phyloP scores from a whole-genome alignment of 768 basidiomycete genomes.

The Leccinellum rugosiceps region DNA sequence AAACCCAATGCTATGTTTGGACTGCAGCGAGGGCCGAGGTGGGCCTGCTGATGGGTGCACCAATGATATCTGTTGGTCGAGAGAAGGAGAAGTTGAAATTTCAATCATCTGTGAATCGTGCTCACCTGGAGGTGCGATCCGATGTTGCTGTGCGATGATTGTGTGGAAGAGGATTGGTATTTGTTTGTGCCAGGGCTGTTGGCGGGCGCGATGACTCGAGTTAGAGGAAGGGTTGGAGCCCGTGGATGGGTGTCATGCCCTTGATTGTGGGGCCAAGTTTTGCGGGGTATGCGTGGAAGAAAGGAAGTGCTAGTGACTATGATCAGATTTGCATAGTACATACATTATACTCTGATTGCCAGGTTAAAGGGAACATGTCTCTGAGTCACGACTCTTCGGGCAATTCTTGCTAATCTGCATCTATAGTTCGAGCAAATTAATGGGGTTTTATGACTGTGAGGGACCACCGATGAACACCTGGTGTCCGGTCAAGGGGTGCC shows the following conservation, averaged over 20 bases:
- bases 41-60: constrained; percentile 9
- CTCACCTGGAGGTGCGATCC: constrained; percentile 13
- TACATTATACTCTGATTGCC: no score
- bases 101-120: constrained; percentile 17
- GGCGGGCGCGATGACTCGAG: no score
- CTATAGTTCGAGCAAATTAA: no score
- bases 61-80: constrained; percentile 18
- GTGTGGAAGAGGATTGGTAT: constrained; percentile 24
- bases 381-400: no score
- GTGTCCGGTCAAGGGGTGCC: no score
- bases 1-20: constrained; percentile 6
- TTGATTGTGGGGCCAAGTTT: no score
- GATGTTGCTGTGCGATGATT: no score
- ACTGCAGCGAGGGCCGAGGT: not conserved
- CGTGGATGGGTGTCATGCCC: constrained; percentile 4
- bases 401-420: no score
- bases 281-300: constrained; percentile 12
- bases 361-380: no score
- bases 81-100: not conserved
- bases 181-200: not conserved
- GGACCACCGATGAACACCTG: no score
- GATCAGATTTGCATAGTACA: not conserved
- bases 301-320: constrained; percentile 3
- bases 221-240: not conserved
- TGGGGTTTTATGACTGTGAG: no score